Conservation (phyloP, 257 asterid genomes). For the Oldenlandia corymbosa region DNA sequence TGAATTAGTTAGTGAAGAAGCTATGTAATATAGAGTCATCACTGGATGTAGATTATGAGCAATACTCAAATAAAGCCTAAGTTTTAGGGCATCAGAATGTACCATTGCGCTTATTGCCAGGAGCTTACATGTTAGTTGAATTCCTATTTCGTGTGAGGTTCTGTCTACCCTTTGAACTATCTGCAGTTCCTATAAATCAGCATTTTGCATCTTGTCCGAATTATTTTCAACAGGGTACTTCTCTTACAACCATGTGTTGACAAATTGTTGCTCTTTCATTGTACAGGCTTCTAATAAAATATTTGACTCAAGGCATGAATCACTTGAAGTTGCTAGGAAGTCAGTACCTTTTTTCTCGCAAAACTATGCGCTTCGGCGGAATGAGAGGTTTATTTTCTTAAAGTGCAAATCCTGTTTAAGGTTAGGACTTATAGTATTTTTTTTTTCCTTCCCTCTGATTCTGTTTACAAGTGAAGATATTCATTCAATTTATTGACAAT, state of each 20-base stretch:
- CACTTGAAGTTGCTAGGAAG: neutral
- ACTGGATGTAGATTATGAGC: too few relatives aligned
- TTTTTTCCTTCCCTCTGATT: neutral
- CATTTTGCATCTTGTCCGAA: neutral
- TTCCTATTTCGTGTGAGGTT: too few relatives aligned
- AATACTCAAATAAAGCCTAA: too few relatives aligned
- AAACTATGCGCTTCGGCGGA: neutral
- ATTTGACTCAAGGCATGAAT: neutral
- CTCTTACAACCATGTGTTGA: neutral
- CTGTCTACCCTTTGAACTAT: too few relatives aligned
- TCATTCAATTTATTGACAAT: neutral
- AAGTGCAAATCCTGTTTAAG: slow-evolving; percentile 16
- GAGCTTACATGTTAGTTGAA: too few relatives aligned
- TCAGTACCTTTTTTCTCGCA: neutral
- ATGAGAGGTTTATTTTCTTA: slow-evolving; percentile 15
- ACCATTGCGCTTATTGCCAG: too few relatives aligned
- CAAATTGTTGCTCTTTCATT: neutral
- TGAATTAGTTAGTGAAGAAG: too few relatives aligned
- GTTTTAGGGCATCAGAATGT: too few relatives aligned
- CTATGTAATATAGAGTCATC: too few relatives aligned
- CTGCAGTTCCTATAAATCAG: neutral
- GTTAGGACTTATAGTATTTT: neutral
- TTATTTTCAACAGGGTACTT: neutral
- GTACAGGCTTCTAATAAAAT: slow-evolving; percentile 10
- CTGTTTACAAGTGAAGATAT: neutral